A percentile compares a stretch with the other conserved stretches of the same genome.
Conservation (phyloP, 2,329 filamentous ascomycete genomes). For the Paraconiothyrium sp. region DNA sequence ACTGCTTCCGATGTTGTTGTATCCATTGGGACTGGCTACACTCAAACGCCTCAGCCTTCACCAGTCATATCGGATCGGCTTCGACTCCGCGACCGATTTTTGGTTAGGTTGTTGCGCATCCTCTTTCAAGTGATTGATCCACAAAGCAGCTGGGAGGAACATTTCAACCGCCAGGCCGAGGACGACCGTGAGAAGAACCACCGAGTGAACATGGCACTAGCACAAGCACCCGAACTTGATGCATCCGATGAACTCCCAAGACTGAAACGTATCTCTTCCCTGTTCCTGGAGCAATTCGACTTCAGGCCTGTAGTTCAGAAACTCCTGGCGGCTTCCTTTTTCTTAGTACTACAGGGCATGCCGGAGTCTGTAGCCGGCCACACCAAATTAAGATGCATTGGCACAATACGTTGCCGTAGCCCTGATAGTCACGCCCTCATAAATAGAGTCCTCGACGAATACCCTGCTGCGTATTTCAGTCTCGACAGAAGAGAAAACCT, state of each 20-base stretch:
- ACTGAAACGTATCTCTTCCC: slow-evolving; percentile 17
- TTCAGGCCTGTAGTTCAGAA: slow-evolving; percentile 17
- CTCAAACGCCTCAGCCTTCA: not conserved
- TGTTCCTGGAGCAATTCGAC: slow-evolving; percentile 22
- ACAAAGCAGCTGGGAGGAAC: slow-evolving; percentile 20
- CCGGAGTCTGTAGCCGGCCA: not conserved
- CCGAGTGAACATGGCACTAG: slow-evolving; percentile 24
- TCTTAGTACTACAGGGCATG: slow-evolving; percentile 23
- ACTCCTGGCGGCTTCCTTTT: slow-evolving; percentile 25
- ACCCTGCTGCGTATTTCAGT: slow-evolving; percentile 19
- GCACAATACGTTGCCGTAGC: slow-evolving; percentile 24
- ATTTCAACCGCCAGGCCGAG: slow-evolving; percentile 20
- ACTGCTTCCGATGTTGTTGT: slow-evolving; percentile 19
- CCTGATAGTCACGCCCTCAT: slow-evolving; percentile 16
- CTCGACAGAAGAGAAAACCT: not conserved
- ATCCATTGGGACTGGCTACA: slow-evolving; percentile 25
- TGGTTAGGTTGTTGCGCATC: slow-evolving; percentile 19
- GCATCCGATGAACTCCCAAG: slow-evolving; percentile 21
- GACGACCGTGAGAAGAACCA: slow-evolving; percentile 24
- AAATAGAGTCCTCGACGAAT: slow-evolving; percentile 24
- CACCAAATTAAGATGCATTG: slow-evolving; percentile 9
- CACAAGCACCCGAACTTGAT: slow-evolving; percentile 18
- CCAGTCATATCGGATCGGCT: slow-evolving; percentile 12
- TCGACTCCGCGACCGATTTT: slow-evolving; percentile 21
- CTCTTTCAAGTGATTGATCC: slow-evolving; percentile 25